phyloP scores from a whole-genome alignment of 805 yeast genomes.

The Scheffersomyces stipitis region DNA sequence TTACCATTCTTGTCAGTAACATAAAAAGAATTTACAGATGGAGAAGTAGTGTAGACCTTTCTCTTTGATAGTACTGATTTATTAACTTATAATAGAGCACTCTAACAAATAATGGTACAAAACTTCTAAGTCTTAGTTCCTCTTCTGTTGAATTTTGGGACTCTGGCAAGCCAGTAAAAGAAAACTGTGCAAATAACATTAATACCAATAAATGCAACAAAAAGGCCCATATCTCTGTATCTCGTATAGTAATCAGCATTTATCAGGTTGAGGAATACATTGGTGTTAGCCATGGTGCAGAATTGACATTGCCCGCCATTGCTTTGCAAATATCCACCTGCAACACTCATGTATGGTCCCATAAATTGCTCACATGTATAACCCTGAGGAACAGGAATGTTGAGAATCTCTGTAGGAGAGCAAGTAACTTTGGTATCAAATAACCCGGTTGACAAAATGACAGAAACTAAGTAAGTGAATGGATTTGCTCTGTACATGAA shows the following conservation, averaged over 20 bases:
- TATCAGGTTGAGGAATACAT: conserved; percentile 51
- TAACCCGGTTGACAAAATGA: conserved; percentile 35
- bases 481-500: conserved; percentile 75
- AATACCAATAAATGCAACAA: conserved; percentile 21
- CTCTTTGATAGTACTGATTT: neutral
- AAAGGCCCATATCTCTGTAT: conserved; percentile 29
- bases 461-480: conserved; percentile 65
- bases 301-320: conserved; percentile 57
- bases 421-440: conserved; percentile 39
- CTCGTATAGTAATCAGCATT: conserved; percentile 35
- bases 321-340: conserved; percentile 54
- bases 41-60: neutral
- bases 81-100: neutral
- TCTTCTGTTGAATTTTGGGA: conserved; percentile 34
- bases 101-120: neutral
- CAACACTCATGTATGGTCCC: conserved; percentile 27
- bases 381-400: conserved; percentile 21
- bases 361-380: conserved; percentile 21
- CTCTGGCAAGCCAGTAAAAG: conserved; percentile 42
- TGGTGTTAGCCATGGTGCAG: conserved; percentile 59
- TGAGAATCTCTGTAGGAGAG: conserved; percentile 20
- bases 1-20: no score
- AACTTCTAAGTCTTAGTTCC: neutral
- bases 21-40: neutral
- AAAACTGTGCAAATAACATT: conserved; percentile 22